Evolutionary conservation across 768 basidiomycete species (phyloP).

Genomic region (Cystobasidium onofrii): DNA sequence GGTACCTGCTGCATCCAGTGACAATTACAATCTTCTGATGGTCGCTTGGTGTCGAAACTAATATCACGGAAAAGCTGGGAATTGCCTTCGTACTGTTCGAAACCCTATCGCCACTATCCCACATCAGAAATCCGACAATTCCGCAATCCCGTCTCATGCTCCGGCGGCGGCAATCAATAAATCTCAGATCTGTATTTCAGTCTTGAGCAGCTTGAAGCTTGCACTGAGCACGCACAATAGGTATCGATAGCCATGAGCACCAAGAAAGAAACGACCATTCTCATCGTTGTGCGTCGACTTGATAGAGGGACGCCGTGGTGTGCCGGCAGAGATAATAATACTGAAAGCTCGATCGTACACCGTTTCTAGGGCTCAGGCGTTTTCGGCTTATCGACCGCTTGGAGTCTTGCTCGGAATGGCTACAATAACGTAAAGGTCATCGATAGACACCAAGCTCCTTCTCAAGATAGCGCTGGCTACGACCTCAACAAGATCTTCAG

Average conservation of each 20-base stretch:
- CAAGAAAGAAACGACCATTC: neutral
- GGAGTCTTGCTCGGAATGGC: conserved; percentile 45
- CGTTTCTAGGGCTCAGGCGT: conserved; percentile 22
- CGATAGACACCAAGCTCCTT: conserved; percentile 20
- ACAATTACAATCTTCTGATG: too few species aligned
- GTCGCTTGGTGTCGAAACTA: too few species aligned
- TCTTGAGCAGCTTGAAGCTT: too few species aligned
- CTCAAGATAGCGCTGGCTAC: conserved; percentile 17
- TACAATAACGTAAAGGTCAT: conserved; percentile 50
- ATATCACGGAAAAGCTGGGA: too few species aligned
- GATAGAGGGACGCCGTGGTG: too few species aligned
- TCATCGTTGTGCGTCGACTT: conserved; percentile 16
- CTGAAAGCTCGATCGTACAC: neutral
- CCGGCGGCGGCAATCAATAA: too few species aligned
- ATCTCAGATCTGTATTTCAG: too few species aligned
- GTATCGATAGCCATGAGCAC: neutral
- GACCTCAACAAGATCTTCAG: conserved; percentile 32
- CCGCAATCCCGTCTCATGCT: neutral
- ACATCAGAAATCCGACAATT: neutral
- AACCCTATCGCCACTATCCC: neutral
- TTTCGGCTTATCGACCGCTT: conserved; percentile 32
- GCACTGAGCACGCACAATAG: too few species aligned
- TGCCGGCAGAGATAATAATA: too few species aligned
- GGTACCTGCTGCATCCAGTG: too few species aligned
- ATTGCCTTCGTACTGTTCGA: too few species aligned